These are phyloP conservation scores for Scheffersomyces titani DNA, from an alignment of 1,139 yeast genomes.

Conservation along the genomic window DNA sequence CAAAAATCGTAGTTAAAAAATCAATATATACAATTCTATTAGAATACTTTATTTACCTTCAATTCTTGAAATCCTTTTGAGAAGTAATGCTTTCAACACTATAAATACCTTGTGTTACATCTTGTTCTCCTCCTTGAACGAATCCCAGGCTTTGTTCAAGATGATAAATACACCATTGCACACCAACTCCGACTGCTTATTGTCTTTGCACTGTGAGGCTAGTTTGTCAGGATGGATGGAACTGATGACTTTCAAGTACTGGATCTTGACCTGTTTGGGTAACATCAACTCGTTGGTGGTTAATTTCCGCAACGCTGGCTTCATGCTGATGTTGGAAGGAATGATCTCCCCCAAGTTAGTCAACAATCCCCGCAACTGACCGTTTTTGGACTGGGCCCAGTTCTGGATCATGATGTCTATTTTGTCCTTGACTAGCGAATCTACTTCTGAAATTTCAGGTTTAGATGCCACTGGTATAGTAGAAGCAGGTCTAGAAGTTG, in stretches of 20 bases:
- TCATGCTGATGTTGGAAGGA: slow-evolving; percentile 16
- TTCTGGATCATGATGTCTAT: slow-evolving; percentile 12
- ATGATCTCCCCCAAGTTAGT: slow-evolving; percentile 21
- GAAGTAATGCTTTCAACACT: not conserved
- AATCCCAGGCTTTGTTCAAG: slow-evolving; percentile 90
- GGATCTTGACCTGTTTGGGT: slow-evolving; percentile 86
- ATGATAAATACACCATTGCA: slow-evolving; percentile 86
- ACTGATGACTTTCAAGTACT: slow-evolving; percentile 90
- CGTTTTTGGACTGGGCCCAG: slow-evolving; percentile 22
- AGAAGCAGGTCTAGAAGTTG: slow-evolving; percentile 6
- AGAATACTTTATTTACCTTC: not conserved
- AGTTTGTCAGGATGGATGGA: slow-evolving; percentile 94
- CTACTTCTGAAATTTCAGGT: slow-evolving; percentile 7
- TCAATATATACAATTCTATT: no score
- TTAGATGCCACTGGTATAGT: not conserved
- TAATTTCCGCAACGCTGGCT: slow-evolving; percentile 16
- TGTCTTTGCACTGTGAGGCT: slow-evolving; percentile 37
- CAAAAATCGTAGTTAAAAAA: no score
- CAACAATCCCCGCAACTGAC: slow-evolving; percentile 21
- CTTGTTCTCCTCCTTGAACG: slow-evolving; percentile 60
- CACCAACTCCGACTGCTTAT: slow-evolving; percentile 73
- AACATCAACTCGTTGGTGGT: slow-evolving; percentile 75
- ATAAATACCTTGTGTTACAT: slow-evolving; percentile 1
- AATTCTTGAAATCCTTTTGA: not conserved
- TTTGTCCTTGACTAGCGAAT: slow-evolving; percentile 13